phyloP scores from a whole-genome alignment of 352 stramenopile genomes.

The Globisporangium middletonii region DNA sequence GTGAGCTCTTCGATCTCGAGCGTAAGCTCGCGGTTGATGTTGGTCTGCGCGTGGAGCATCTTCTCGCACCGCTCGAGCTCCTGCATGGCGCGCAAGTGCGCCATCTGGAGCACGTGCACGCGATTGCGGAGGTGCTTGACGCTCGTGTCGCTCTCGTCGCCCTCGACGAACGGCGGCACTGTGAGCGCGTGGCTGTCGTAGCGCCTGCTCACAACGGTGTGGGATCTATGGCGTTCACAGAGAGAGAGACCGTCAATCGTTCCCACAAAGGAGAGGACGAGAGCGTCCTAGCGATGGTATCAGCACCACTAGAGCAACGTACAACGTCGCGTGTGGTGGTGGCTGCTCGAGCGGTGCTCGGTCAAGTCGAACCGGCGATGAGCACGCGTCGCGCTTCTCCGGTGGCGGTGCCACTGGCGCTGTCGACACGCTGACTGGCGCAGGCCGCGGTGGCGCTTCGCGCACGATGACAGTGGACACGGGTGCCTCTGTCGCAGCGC shows the following conservation, averaged over 20 bases:
- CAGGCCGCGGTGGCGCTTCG: slow-evolving; percentile 9
- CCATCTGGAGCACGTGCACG: slow-evolving; percentile 86
- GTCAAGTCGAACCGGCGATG: slow-evolving; percentile 43
- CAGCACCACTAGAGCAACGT: neutral
- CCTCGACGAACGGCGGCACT: neutral
- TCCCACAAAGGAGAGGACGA: slow-evolving; percentile 2
- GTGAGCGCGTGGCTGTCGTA: slow-evolving; percentile 21
- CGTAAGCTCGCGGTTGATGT: slow-evolving; percentile 91
- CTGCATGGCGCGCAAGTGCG: slow-evolving; percentile 86
- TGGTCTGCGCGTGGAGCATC: slow-evolving; percentile 93
- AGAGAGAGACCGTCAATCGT: slow-evolving; percentile 2
- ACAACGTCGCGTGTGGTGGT: neutral
- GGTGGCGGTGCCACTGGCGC: slow-evolving; percentile 14
- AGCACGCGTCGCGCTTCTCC: slow-evolving; percentile 56
- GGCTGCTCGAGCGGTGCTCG: neutral
- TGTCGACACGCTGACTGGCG: neutral
- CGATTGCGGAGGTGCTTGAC: slow-evolving; percentile 66
- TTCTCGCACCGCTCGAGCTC: slow-evolving; percentile 91
- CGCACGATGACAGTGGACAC: neutral
- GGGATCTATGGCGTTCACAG: slow-evolving; percentile 13
- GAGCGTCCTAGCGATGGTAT: neutral
- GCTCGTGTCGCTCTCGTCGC: slow-evolving; percentile 20
- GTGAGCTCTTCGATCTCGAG: slow-evolving; percentile 89
- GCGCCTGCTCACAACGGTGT: slow-evolving; percentile 24
- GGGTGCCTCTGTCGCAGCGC: slow-evolving; percentile 9